Evolutionary conservation across 305 asterid species (phyloP).

Genomic region (Ruellia speciosa): DNA sequence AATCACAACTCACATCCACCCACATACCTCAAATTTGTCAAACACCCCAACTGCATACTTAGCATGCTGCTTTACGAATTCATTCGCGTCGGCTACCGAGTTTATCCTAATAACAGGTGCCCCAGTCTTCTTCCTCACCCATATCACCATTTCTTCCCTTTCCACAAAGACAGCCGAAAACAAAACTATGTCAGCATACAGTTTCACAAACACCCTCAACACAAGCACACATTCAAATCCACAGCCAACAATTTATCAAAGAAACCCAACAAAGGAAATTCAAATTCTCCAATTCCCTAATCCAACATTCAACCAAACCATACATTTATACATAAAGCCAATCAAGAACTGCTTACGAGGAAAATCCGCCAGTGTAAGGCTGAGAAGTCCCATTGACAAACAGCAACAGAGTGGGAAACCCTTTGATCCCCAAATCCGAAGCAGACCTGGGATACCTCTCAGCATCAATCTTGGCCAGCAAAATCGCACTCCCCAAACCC

Average conservation of each 20-base stretch:
- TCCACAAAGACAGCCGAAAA: conserved; percentile 14
- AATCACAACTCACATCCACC: background rate
- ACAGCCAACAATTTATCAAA: conserved; percentile 7
- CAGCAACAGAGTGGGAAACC: conserved; percentile 76
- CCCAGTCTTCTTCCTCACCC: conserved; percentile 90
- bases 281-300: too few species aligned
- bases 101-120: conserved; percentile 54
- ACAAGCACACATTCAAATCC: background rate
- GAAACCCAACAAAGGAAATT: background rate
- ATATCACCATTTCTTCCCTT: conserved; percentile 84
- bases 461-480: conserved; percentile 80
- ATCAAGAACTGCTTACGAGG: conserved; percentile 45
- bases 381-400: conserved; percentile 72
- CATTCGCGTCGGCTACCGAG: conserved; percentile 52
- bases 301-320: background rate
- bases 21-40: conserved; percentile 63
- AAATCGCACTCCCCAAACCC: conserved; percentile 46
- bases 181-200: conserved; percentile 16
- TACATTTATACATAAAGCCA: conserved; percentile 5
- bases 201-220: background rate
- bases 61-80: conserved; percentile 55
- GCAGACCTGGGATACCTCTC: conserved; percentile 77
- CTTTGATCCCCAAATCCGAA: conserved; percentile 57
- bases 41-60: conserved; percentile 66
- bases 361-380: conserved; percentile 82